phyloP scores from a whole-genome alignment of 225 moss, liverwort and hornwort genomes.

The Bryoerythrophyllum caledonicum region DNA sequence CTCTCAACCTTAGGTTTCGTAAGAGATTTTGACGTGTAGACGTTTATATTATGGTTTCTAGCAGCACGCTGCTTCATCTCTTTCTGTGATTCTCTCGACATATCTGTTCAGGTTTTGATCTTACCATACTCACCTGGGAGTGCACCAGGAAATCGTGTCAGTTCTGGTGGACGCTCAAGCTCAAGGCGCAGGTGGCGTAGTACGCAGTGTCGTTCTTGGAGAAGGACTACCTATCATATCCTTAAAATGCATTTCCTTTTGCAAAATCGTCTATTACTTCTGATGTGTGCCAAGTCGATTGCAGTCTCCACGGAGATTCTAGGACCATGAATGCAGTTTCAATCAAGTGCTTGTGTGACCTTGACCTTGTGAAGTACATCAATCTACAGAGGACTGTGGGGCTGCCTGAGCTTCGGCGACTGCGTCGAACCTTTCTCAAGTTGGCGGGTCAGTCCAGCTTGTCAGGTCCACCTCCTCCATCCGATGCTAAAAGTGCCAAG shows the following conservation, averaged over 20 bases:
- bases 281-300: neutral
- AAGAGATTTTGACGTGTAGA: too few species aligned
- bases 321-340: neutral
- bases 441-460: constrained; percentile 92
- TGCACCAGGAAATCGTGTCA: constrained; percentile 76
- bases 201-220: constrained; percentile 65
- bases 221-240: constrained; percentile 93
- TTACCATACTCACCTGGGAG: constrained; percentile 3
- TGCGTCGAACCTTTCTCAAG: constrained; percentile 88
- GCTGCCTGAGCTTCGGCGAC: constrained; percentile 83
- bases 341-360: constrained; percentile 24
- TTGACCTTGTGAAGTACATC: constrained; percentile 69
- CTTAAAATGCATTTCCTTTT: constrained; percentile 25
- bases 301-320: neutral
- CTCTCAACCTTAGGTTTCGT: too few species aligned
- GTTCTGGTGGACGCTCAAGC: constrained; percentile 77
- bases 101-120: constrained; percentile 10
- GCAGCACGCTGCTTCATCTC: too few species aligned
- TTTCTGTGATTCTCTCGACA: neutral
- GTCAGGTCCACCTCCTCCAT: constrained; percentile 94
- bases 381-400: constrained; percentile 77
- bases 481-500: constrained; percentile 86
- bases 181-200: constrained; percentile 68
- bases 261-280: neutral
- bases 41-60: too few species aligned